phyloP scores from a whole-genome alignment of 75 land plant species.

The Pinus albicaulis region DNA sequence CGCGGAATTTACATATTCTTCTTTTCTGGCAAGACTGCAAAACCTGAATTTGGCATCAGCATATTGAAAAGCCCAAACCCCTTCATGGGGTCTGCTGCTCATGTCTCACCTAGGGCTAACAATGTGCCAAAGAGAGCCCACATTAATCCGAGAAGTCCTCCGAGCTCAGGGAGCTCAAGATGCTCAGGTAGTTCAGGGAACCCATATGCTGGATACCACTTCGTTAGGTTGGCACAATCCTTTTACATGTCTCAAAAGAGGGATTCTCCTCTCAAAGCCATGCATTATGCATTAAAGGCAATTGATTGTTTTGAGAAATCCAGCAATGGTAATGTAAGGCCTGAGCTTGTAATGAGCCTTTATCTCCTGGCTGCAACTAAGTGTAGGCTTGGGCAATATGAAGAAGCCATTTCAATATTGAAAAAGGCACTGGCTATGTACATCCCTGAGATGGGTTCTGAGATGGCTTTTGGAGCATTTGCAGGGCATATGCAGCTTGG shows the following conservation, averaged over 20 bases:
- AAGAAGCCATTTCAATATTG: conserved; percentile 25
- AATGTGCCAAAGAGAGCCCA: background rate
- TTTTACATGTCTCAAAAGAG: conserved; percentile 22
- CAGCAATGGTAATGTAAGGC: conserved; percentile 8
- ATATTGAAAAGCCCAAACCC: background rate
- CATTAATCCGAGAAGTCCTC: background rate
- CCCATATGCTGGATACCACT: conserved; percentile 10
- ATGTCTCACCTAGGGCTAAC: background rate
- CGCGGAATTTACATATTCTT: background rate
- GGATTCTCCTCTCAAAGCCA: conserved; percentile 61
- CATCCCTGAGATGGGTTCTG: conserved; percentile 16
- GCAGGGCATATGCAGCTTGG: conserved; percentile 44
- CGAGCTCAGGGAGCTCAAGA: conserved; percentile 6
- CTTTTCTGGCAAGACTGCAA: background rate
- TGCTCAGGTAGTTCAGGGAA: background rate
- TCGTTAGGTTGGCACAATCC: conserved; percentile 6
- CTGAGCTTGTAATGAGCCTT: conserved; percentile 28
- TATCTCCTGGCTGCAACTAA: conserved; percentile 39
- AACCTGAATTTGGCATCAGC: background rate
- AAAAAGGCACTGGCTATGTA: conserved; percentile 21
- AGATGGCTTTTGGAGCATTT: conserved; percentile 36
- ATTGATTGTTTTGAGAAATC: conserved; percentile 55
- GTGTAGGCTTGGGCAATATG: conserved; percentile 33
- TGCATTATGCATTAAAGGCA: conserved; percentile 69
- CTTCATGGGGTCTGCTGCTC: conserved; percentile 8